Base-by-base conservation (phyloP, 257 asterid genomes). In the Jasminum sambac region DNA sequence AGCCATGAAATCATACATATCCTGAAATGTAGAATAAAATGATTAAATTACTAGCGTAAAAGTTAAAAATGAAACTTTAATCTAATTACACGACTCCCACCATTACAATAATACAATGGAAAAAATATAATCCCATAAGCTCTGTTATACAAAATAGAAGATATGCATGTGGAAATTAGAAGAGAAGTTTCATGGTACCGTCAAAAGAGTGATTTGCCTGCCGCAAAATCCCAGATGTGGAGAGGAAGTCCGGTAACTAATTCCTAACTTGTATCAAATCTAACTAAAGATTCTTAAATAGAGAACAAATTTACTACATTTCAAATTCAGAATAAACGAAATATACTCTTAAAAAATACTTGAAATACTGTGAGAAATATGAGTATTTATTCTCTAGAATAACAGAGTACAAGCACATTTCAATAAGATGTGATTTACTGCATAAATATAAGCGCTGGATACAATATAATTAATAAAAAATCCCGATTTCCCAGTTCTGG, bases 1-100 rank as follows among this genome's bases (percentile, higher is more conserved):
- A 36, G 98, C 90, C 99, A 95, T 95, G 88, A 91, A 95, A 75
- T 91, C 99, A 80, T 95, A 95, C 99, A 95, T 91, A 82, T 95
- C 99, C 99, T 95, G 92, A 64, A 41, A 74, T 37, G 59, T 41
- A 77, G 44, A 78, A 64, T 62, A 34, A 72, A 71, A 63, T 17
- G 13, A 72, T 17, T 63, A 63, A 61, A 59, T 41, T 44, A 44
- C 44, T 39, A 70, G 80, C 46, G 44, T 61, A 59, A 57, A 69
- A 16, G 37, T 64, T 16, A 59, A 67, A 37, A 43, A 48, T 26
- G 36, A 17, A 36, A 64, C 26, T 23, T 34, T 72, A 48, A 36
- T 43, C 59, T 61, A 19, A 19, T 73, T 42, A 64, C 44, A 25
- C n/a, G 41, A 60, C 26, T 57, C 50, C 24, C 68, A 14, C 11